phyloP scores from a whole-genome alignment of 2,329 filamentous ascomycete genomes.

The Apiospora hydei region DNA sequence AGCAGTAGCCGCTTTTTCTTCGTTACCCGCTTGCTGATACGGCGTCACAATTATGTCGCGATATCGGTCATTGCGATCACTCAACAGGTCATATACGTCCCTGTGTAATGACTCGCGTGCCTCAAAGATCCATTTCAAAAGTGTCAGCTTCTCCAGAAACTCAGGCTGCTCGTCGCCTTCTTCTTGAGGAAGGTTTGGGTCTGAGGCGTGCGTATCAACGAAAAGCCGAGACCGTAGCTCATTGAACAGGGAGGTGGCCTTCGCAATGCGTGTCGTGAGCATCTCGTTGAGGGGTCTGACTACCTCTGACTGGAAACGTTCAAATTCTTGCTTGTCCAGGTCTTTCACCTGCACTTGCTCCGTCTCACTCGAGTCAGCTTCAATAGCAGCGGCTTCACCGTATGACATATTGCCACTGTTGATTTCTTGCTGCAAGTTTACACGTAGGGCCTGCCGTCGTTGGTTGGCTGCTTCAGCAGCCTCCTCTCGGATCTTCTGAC shows the following conservation, averaged over 20 bases:
- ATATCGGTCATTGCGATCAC: slow-evolving; percentile 86
- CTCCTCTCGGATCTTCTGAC: slow-evolving; percentile 65
- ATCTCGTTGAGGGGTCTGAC: slow-evolving; percentile 85
- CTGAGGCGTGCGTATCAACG: slow-evolving; percentile 70
- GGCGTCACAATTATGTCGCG: slow-evolving; percentile 83
- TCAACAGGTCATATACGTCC: slow-evolving; percentile 83
- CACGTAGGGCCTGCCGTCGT: slow-evolving; percentile 69
- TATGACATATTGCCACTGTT: slow-evolving; percentile 80
- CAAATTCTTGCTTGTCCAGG: slow-evolving; percentile 81
- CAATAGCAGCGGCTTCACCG: slow-evolving; percentile 81
- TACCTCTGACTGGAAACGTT: slow-evolving; percentile 82
- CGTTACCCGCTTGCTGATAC: slow-evolving; percentile 77
- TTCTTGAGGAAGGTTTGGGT: slow-evolving; percentile 87
- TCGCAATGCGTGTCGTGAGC: slow-evolving; percentile 76
- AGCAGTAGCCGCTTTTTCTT: slow-evolving; percentile 80
- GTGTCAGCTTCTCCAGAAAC: slow-evolving; percentile 89
- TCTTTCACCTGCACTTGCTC: slow-evolving; percentile 76
- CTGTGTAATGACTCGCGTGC: slow-evolving; percentile 87
- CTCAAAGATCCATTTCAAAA: slow-evolving; percentile 97
- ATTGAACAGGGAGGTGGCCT: slow-evolving; percentile 79
- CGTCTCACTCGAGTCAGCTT: slow-evolving; percentile 75
- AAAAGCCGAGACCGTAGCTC: slow-evolving; percentile 76
- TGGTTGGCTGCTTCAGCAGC: slow-evolving; percentile 57
- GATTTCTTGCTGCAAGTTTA: slow-evolving; percentile 81
- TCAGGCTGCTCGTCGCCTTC: slow-evolving; percentile 96